Evolutionary conservation across 768 basidiomycete species (phyloP).

Genomic region (Dentipellis fragilis): DNA sequence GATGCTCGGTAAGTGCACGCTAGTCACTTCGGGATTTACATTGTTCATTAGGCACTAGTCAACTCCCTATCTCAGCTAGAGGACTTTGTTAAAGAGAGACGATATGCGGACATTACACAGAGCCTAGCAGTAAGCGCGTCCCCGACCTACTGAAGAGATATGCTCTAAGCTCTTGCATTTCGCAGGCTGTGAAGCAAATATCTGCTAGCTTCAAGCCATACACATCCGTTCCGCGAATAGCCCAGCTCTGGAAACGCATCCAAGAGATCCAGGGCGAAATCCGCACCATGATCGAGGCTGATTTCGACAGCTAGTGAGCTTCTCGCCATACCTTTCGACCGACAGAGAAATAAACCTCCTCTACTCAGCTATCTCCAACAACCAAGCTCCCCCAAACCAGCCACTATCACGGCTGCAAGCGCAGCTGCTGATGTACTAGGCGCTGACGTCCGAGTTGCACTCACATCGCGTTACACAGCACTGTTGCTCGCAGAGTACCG

Average conservation of each 20-base stretch:
- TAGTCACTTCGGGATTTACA: background rate
- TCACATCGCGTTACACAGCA: slow-evolving; percentile 83
- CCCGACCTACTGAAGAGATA: background rate
- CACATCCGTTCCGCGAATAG: slow-evolving; percentile 64
- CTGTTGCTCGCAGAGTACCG: slow-evolving; percentile 93
- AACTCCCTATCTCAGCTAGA: slow-evolving; percentile 78
- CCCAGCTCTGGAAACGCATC: slow-evolving; percentile 68
- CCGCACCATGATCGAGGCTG: slow-evolving; percentile 71
- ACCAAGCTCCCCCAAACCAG: slow-evolving; percentile 36
- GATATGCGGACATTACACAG: slow-evolving; percentile 76
- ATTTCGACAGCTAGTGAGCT: slow-evolving; percentile 90
- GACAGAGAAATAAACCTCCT: background rate
- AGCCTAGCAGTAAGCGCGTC: slow-evolving; percentile 54
- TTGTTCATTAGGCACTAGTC: slow-evolving; percentile 33
- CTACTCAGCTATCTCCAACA: slow-evolving; percentile 71
- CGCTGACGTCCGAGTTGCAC: slow-evolving; percentile 65
- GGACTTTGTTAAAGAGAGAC: slow-evolving; percentile 64
- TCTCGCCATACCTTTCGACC: background rate
- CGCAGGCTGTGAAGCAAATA: slow-evolving; percentile 82
- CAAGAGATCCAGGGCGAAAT: slow-evolving; percentile 78
- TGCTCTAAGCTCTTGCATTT: background rate
- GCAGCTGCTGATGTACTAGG: slow-evolving; percentile 86
- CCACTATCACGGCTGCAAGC: slow-evolving; percentile 73
- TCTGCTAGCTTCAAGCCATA: slow-evolving; percentile 73
- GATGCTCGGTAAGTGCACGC: slow-evolving; percentile 68